These are phyloP conservation scores for Candolleomyces eurysporus DNA, from an alignment of 768 basidiomycete species.

Conservation along the genomic window DNA sequence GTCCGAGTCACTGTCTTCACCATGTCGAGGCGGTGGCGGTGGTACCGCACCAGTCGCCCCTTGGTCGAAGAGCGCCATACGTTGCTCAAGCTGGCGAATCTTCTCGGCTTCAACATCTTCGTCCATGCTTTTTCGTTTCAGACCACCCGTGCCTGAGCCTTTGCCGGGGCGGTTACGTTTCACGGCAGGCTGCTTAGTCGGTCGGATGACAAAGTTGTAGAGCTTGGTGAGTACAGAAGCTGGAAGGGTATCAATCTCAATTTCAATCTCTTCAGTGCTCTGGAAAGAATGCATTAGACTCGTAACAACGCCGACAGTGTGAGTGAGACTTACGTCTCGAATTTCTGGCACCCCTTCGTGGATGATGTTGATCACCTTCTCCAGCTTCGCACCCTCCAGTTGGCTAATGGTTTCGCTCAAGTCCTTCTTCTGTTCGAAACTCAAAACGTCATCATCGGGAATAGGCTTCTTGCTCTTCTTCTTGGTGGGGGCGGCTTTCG, in stretches of 20 bases:
- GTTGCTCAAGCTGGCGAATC: constrained; percentile 87
- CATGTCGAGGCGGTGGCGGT: constrained; percentile 35
- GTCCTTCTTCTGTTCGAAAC: constrained; percentile 98
- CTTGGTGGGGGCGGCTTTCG: constrained; percentile 46
- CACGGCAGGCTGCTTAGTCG: constrained; percentile 63
- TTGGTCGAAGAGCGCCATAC: constrained; percentile 81
- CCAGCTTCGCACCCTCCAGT: constrained; percentile 80
- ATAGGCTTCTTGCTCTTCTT: constrained; percentile 66
- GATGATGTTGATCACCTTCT: constrained; percentile 92
- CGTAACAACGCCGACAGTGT: neutral
- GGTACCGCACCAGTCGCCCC: constrained; percentile 39
- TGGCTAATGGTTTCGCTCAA: constrained; percentile 90
- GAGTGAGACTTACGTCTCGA: constrained; percentile 67
- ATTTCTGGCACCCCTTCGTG: constrained; percentile 93
- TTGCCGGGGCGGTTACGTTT: constrained; percentile 68
- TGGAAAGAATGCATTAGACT: constrained; percentile 31
- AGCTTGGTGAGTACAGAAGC: constrained; percentile 84
- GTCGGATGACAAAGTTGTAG: constrained; percentile 92
- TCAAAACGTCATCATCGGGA: constrained; percentile 78
- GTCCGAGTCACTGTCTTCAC: constrained; percentile 72
- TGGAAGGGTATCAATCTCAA: constrained; percentile 94
- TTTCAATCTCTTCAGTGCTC: constrained; percentile 97
- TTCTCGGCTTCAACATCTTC: constrained; percentile 95
- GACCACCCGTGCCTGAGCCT: constrained; percentile 83
- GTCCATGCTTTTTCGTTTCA: constrained; percentile 95